Evolutionary conservation across 163 green algal genomes (phyloP).

Genomic region (Botryococcus braunii): DNA sequence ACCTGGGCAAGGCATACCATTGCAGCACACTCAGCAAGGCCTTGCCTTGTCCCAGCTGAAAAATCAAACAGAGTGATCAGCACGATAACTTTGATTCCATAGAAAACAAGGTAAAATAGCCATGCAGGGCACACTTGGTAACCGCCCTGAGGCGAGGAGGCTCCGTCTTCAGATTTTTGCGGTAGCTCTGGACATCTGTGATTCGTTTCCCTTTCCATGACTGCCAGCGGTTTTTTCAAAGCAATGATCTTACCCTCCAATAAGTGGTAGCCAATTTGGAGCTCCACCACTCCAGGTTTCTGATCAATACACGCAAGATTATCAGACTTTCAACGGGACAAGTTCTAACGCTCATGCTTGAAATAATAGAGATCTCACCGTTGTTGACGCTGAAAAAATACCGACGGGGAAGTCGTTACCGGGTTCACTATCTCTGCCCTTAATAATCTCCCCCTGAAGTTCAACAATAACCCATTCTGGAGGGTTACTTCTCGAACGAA

Average conservation of each 20-base stretch:
- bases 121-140: too few relatives aligned
- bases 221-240: slow-evolving; percentile 62
- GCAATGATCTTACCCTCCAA: slow-evolving; percentile 51
- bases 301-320: not conserved
- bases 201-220: slow-evolving; percentile 41
- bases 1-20: slow-evolving; percentile 29
- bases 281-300: slow-evolving; percentile 8
- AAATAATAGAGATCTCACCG: slow-evolving; percentile 9
- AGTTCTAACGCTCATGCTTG: not conserved
- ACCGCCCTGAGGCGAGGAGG: too few relatives aligned
- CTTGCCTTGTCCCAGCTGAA: too few relatives aligned
- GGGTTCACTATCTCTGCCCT: slow-evolving; percentile 15
- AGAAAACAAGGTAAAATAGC: too few relatives aligned
- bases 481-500: not conserved
- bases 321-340: not conserved
- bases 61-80: too few relatives aligned
- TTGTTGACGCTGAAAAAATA: slow-evolving; percentile 14
- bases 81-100: too few relatives aligned
- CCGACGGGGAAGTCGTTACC: slow-evolving; percentile 27
- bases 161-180: too few relatives aligned
- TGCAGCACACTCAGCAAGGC: not conserved
- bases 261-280: slow-evolving; percentile 65
- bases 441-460: slow-evolving; percentile 35
- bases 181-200: too few relatives aligned
- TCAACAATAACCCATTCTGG: slow-evolving; percentile 35